Evolutionary conservation across 345 rosid genomes (phyloP), one percentile per base, ranked within the genome.

Genomic region (Euphorbia tirucalli): DNA sequence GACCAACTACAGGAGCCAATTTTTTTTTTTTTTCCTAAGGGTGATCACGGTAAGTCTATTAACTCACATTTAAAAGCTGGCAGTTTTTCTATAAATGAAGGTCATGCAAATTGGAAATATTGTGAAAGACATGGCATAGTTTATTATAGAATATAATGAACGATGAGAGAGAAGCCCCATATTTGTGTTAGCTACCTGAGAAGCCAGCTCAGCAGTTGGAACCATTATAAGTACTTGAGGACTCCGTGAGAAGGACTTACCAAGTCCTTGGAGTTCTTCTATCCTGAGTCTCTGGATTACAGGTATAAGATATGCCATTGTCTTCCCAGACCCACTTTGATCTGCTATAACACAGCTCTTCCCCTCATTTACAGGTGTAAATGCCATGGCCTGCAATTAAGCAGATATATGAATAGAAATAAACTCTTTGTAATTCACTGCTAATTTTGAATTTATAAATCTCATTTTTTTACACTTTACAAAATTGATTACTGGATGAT

Each of bases 261-360:
- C 79, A 66, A 69, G 78, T 78, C 92, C 93, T 70, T 89, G 83
- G 55, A 89, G 86, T 75, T 95, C 99, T 75, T 92, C 97, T 79
- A 89, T 87, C 80, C 96, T 89, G 71, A 90, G 90, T 76, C 87
- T 86, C 81, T 90, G 99, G 77, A 92, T 84, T 37, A 87, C 69
- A 61, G 97, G 99, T 18, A 85, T 69, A 50, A 95, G 92, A 87
- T 92, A 95, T 69, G 99, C 91, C 77, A 95, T 70, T 32, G 99
- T 95, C 87, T 95, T 92, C 57, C 99, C 97, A 25, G 99, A 95
- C 68, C 99, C 99, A 85, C 97, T 95, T 84, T 95, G 99, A 77
- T 94, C 98, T 63, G 98, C 96, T 81, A 94, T 75, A 27, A 94
- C 80, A 81, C 97, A 94, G 78, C 85, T 90, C 77, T 88, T 90